These are phyloP conservation scores for Ophiostoma perfectum DNA, from an alignment of 2,329 filamentous ascomycete species.

Conservation along the genomic window DNA sequence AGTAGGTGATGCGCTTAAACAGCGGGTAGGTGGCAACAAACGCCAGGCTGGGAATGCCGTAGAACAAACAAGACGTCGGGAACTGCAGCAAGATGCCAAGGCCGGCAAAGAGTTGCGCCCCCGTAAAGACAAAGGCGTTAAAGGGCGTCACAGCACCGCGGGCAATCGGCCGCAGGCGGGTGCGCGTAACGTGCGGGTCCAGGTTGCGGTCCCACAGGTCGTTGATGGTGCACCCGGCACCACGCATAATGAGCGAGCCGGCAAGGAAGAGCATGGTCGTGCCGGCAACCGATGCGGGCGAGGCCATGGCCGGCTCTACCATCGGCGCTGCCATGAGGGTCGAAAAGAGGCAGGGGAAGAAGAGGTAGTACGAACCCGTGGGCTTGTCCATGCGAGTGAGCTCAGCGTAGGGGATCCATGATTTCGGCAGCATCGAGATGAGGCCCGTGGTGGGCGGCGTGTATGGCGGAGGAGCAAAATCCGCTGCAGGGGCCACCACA, in stretches of 20 bases:
- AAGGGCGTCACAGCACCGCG: conserved; percentile 68
- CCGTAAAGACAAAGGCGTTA: conserved; percentile 68
- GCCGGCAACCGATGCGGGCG: conserved; percentile 56
- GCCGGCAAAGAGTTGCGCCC: conserved; percentile 66
- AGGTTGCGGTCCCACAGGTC: conserved; percentile 87
- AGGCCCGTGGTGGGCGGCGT: conserved; percentile 65
- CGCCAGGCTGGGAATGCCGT: conserved; percentile 67
- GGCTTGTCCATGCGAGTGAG: conserved; percentile 77
- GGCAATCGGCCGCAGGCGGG: conserved; percentile 72
- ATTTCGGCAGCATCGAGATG: conserved; percentile 61
- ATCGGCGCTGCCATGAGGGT: conserved; percentile 74
- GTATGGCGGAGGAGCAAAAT: conserved; percentile 41
- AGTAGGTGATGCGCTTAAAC: conserved; percentile 80
- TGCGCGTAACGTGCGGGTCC: conserved; percentile 72
- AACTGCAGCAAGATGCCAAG: conserved; percentile 72
- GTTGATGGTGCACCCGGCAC: conserved; percentile 83
- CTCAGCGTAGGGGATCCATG: conserved; percentile 75
- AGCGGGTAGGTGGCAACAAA: conserved; percentile 74
- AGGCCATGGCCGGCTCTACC: conserved; percentile 50
- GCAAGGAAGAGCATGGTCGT: conserved; percentile 66
- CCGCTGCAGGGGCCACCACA: conserved; percentile 23
- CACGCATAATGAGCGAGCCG: conserved; percentile 78
- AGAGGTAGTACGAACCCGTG: conserved; percentile 76
- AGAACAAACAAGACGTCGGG: conserved; percentile 66
- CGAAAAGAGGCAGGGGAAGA: conserved; percentile 79